Percentiles rank a stretch among this genome's conserved stretches.
Conservation (phyloP, 192 early-diverging fungal genomes). For the Mortierella claussenii region DNA sequence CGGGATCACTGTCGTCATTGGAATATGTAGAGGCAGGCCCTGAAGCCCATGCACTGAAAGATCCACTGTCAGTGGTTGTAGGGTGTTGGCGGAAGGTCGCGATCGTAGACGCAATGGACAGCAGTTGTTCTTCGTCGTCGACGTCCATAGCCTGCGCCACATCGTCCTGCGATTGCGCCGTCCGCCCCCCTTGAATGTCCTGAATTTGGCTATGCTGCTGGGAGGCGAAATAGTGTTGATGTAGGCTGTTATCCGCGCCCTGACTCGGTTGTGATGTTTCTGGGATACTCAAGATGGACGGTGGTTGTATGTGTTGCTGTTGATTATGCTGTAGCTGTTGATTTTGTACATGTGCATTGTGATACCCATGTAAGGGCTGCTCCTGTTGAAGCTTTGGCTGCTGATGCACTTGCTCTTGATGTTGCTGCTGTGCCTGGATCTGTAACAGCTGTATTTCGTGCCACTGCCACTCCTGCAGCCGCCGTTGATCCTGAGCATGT, state of each 20-base stretch:
- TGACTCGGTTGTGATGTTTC: not conserved
- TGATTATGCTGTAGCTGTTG: not conserved
- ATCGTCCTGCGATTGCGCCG: not conserved
- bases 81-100: slow-evolving; percentile 21
- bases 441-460: slow-evolving; percentile 26
- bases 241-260: not conserved
- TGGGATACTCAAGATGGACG: not conserved
- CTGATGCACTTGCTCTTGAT: slow-evolving; percentile 17
- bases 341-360: too few species aligned
- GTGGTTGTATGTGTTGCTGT: slow-evolving; percentile 1
- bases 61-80: not conserved
- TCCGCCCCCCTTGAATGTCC: too few species aligned
- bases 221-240: not conserved
- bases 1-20: slow-evolving; percentile 12
- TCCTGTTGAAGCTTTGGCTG: slow-evolving; percentile 5
- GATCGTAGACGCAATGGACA: slow-evolving; percentile 37
- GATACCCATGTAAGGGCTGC: too few species aligned
- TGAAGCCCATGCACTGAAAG: slow-evolving; percentile 21
- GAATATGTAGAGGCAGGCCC: not conserved
- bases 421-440: slow-evolving; percentile 25
- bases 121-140: slow-evolving; percentile 24
- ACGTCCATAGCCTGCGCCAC: slow-evolving; percentile 44
- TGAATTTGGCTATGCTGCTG: too few species aligned
- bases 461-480: slow-evolving; percentile 47
- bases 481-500: slow-evolving; percentile 34